These are phyloP conservation scores for Penicillium chermesinum DNA, from an alignment of 495 filamentous ascomycete species.

Conservation along the genomic window DNA sequence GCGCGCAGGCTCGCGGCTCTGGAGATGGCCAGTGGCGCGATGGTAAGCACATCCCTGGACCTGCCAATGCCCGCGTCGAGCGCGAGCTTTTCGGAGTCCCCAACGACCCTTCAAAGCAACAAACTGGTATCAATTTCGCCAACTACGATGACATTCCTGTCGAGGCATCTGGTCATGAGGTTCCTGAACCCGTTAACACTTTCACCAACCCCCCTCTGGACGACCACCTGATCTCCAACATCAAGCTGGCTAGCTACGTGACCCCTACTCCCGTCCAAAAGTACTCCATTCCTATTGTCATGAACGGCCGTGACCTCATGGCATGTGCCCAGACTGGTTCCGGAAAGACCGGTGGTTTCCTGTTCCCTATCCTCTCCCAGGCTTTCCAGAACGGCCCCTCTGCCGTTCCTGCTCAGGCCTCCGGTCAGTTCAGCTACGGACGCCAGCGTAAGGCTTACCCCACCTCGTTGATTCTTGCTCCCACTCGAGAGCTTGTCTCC, in stretches of 20 bases:
- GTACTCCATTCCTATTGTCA: conserved; percentile 96
- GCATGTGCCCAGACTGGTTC: conserved; percentile 99
- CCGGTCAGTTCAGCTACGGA: conserved; percentile 63
- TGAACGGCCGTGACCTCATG: conserved; percentile 95
- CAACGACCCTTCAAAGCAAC: conserved; percentile 91
- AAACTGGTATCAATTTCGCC: conserved; percentile 98
- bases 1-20: conserved; percentile 59
- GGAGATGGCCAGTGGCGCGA: conserved; percentile 96
- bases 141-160: conserved; percentile 99
- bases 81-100: conserved; percentile 92
- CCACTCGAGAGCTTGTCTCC: conserved; percentile 95
- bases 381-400: conserved; percentile 86
- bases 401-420: conserved; percentile 51
- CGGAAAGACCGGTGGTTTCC: conserved; percentile 98
- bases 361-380: conserved; percentile 97
- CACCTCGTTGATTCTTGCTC: conserved; percentile 90
- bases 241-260: conserved; percentile 87
- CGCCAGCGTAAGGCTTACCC: conserved; percentile 93
- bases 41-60: conserved; percentile 91
- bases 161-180: conserved; percentile 89
- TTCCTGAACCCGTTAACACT: conserved; percentile 81
- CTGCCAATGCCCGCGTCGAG: conserved; percentile 80
- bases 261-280: conserved; percentile 95
- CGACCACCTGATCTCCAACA: conserved; percentile 85
- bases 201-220: conserved; percentile 96